Evolutionary conservation across 345 rosid species (phyloP), one percentile per base, ranked within the genome.

Genomic region (Salix arbutifolia): DNA sequence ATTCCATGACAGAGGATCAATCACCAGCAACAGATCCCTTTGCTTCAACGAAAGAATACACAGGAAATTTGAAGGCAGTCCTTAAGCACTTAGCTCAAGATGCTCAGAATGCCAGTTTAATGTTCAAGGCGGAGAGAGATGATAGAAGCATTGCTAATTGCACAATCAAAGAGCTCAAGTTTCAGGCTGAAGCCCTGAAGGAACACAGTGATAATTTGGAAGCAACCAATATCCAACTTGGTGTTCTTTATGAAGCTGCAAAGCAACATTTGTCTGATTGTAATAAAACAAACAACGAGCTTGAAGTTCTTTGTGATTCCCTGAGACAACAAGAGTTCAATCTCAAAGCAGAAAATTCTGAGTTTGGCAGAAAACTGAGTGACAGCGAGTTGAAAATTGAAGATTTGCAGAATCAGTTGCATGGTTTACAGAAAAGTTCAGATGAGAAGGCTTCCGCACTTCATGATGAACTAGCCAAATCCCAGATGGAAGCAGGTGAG

Each of bases 391-490:
- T 80, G 37, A 87, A 82, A 85, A 74, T 83, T 71, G 19, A 73
- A 25, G 88, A 82, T 71, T 85, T 95, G 85, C 91, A 91, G 82
- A 81, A 74, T 80, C 92, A 89, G 74, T 80, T 91, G 75, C 81
- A 76, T 77, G 89, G 84, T 71, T 85, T 85, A 67, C 92, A 84
- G 87, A 73, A 62, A 74, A 86, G 76, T 71, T 85, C 86, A 48
- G 84, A 85, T 68, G 85, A 88, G 78, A 79, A 72, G 74, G 74
- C 76, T 68, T 85, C 90, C 40, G 65, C 67, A 44, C 79, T 88
- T 72, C 83, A 78, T 68, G 79, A 79, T 79, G 90, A 84, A 76
- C 76, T 95, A 69, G 90, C 88, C 79, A 86, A 78, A 68, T 79
- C 84, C 81, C 88, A 78, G 87, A 80, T 78, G 84, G 91, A 84